Evolutionary conservation across 495 filamentous ascomycete genomes (phyloP), one percentile per base, ranked within the genome.

Genomic region (Neurospora cerealis): DNA sequence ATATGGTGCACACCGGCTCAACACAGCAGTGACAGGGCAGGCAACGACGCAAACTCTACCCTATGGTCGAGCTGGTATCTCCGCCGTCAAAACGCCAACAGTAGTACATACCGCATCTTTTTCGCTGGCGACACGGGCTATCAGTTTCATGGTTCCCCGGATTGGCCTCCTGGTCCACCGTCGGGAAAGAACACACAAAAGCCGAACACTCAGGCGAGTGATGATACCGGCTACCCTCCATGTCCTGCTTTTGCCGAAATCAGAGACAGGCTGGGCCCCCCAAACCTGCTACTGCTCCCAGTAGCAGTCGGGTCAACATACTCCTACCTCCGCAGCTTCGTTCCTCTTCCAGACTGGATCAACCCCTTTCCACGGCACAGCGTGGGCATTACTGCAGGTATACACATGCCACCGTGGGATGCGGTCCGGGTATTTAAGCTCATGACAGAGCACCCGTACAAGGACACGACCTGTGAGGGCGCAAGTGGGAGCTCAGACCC

Each of bases 1-100:
- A 19, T 87, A 77, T 75, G 83, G 78, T 76, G 80, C 74, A 79
- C 79, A 3, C 86, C 86, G 0, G 78, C 82, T 0, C 86, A 88
- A 70, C 86, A 88, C 75, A 78, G 77, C 73, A 86, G 83, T 28
- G 85, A 81, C 2, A 77, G 86, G 40, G 46, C 69, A 1, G 74
- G 77, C 0, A 74, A 62, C 69, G 81, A 83, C 24, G 75, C 79
- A 6, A 75, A 76, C 54, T 71, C 73, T 5, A 83, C 85, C 1
- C 81, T 89, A 9, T 89, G 88, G 88, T 84, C 84, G 28, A 85
- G 86, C 60, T 89, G 87, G 87, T 79, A 83, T n/a, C 71, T 89
- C 8, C 78, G 83, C 36, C 71, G 78, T 39, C 75, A 41, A 19
- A 2, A 6, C 0, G 17, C 70, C 3, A 2, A 5, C 19, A 11